Base-by-base conservation (phyloP, 2,329 filamentous ascomycete genomes). In the Cordyceps cateniannulata region DNA sequence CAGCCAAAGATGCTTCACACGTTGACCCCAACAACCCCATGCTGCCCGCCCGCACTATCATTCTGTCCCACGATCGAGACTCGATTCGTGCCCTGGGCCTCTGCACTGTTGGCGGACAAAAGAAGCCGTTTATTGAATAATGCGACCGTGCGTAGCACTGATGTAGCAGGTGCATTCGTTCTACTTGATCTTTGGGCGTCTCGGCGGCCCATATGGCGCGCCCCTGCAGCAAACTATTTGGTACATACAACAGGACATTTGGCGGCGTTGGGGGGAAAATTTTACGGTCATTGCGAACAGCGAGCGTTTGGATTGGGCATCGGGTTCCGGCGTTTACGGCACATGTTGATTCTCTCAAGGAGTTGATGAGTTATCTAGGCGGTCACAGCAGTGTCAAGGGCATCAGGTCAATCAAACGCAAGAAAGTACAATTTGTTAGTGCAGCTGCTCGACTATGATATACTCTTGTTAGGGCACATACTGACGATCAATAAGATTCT, bases 1-100 rank as follows among this genome's bases (percentile, higher is more conserved):
- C 95, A 0, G 95, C 95, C 48, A 93, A 93, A 73, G 93, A 98
- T 67, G 93, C 95, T 2, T 89, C 90, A 18, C 86, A 90, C 63
- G 88, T 98, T 63, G 91, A 93, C 66, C 89, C 89, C 0, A 90
- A 95, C 64, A 91, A 96, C 63, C 95, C 93, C 0, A 93, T 96
- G 87, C 76, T 97, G n/a, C 93, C 95, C 1, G 88, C 93, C 1
- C 86, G 88, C 64, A 87, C 84, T 8, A 95, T 99, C 64, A 85
- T 98, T 62, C 81, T 89, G 55, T 86, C 91, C 5, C 87, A 83
- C 63, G 93, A 98, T 70, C 85, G 77, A 60, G 82, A 86, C 66
- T 82, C 84, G 18, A 73, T 87, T 60, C 77, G 80, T 44, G 82
- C 85, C n/a, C 71, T 87, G 18, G 85, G 85, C 0, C 72, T 87